phyloP scores from a whole-genome alignment of 2,329 filamentous ascomycete genomes.

The Beauveria pseudobassiana region DNA sequence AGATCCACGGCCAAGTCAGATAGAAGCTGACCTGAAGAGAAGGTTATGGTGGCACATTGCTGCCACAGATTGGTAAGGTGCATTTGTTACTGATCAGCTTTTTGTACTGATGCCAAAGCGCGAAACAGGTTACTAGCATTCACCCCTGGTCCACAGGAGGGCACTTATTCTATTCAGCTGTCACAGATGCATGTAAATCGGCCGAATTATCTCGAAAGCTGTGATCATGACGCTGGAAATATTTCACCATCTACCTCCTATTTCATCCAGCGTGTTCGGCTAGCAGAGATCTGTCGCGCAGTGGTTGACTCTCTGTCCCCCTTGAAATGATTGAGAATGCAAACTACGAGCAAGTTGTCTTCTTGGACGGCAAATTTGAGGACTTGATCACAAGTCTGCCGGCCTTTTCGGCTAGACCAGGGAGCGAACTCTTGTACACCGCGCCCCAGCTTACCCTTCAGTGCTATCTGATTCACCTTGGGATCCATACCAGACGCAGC shows the following conservation, averaged over 20 bases:
- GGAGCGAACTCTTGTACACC: not conserved
- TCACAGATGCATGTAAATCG: not conserved
- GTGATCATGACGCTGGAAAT: not conserved
- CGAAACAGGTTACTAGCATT: not conserved
- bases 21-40: not conserved
- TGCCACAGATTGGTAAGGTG: not conserved
- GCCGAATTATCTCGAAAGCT: not conserved
- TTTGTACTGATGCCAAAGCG: not conserved
- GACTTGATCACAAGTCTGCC: conserved; percentile 6
- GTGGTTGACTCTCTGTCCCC: conserved; percentile 11
- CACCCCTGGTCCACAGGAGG: not conserved
- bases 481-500: conserved; percentile 12
- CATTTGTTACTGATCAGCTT: not conserved
- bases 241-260: not conserved
- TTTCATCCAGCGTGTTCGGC: conserved; percentile 8
- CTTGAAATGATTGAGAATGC: not conserved
- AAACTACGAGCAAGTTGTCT: conserved; percentile 8
- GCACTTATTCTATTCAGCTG: conserved; percentile 1
- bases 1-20: not conserved
- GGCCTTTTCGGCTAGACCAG: conserved; percentile 7
- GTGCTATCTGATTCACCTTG: conserved; percentile 11
- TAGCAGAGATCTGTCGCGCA: conserved; percentile 13
- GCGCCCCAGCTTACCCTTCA: conserved; percentile 11
- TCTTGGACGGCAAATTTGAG: conserved; percentile 11
- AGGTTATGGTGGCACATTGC: conserved; percentile 3